A percentile compares a stretch with the other conserved stretches of the same genome.
Conservation (phyloP, 257 asterid genomes). For the Solanum sejunctum region DNA sequence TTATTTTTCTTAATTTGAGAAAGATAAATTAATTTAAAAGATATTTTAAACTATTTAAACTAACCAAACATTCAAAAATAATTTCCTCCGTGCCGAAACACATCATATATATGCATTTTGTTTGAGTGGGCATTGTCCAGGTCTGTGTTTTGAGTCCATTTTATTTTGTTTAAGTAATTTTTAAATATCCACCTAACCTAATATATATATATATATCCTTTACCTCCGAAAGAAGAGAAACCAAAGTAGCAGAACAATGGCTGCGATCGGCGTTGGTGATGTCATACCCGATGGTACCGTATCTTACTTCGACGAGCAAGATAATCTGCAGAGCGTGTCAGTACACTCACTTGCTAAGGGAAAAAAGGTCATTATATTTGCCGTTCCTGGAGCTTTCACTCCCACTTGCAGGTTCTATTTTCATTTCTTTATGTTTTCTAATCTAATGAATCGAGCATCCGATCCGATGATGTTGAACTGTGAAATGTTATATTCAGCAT, state of each 20-base stretch:
- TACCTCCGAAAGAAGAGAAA: too few relatives aligned
- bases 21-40: too few relatives aligned
- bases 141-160: too few relatives aligned
- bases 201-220: too few relatives aligned
- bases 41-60: too few relatives aligned
- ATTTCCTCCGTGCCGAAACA: too few relatives aligned
- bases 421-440: background rate
- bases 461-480: background rate
- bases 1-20: too few relatives aligned
- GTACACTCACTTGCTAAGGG: slow-evolving; percentile 69
- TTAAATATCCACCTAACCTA: too few relatives aligned
- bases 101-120: too few relatives aligned
- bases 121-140: too few relatives aligned
- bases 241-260: slow-evolving; percentile 24
- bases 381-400: slow-evolving; percentile 93
- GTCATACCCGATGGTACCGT: slow-evolving; percentile 62
- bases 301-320: slow-evolving; percentile 63
- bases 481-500: slow-evolving; percentile 22
- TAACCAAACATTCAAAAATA: too few relatives aligned
- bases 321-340: slow-evolving; percentile 53
- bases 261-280: slow-evolving; percentile 60
- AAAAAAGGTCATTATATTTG: slow-evolving; percentile 63
- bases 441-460: background rate
- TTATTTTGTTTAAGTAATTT: too few relatives aligned
- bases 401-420: slow-evolving; percentile 73